Base-by-base conservation (phyloP, 257 asterid genomes). In the Solanum phureja region DNA sequence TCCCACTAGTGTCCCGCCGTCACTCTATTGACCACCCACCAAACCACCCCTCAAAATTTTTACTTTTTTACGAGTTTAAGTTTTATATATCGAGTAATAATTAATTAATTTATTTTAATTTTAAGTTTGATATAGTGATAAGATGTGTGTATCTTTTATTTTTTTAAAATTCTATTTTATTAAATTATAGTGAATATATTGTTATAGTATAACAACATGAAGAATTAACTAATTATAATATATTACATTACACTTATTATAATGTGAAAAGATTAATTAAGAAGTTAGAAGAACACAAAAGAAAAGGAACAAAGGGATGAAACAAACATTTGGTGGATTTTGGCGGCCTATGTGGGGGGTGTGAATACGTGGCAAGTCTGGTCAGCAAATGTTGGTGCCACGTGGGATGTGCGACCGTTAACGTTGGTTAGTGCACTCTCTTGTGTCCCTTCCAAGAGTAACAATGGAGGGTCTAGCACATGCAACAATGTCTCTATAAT, bases 381-480 rank as follows among this genome's bases (percentile, higher is more conserved):
- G 89, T 68, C 75, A 87, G 29, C 89, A 79, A 86, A 90, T 92
- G 33, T 23, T 62, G 8, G 37, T 86, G 91, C 93, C 94, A 93
- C 94, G 95, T 92, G 93, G 90, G 86, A 52, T 8, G 66, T 24
- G 49, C 4, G 93, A 81, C 94, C 93, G 91, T 87, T 90, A 62
- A 88, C 89, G 90, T 89, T 83, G 93, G 93, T 90, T 92, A 86
- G 64, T 87, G 89, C 92, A 86, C 69, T 60, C 88, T 58, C 56
- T 72, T 35, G 66, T 92, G 95, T 91, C 92, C 89, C 91, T 88
- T 71, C 85, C 87, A 83, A 83, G 88, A 89, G 88, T 88, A 88
- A 90, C 95, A 91, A 66, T n/a, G n/a, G 86, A 46, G 79, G 83
- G 85, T 85, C 9, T 68, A 68, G 31, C 89, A 89, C 92, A 83